These are phyloP conservation scores for Trichosporon ovoides DNA, from an alignment of 1,284 basidiomycete species.

Conservation along the genomic window DNA sequence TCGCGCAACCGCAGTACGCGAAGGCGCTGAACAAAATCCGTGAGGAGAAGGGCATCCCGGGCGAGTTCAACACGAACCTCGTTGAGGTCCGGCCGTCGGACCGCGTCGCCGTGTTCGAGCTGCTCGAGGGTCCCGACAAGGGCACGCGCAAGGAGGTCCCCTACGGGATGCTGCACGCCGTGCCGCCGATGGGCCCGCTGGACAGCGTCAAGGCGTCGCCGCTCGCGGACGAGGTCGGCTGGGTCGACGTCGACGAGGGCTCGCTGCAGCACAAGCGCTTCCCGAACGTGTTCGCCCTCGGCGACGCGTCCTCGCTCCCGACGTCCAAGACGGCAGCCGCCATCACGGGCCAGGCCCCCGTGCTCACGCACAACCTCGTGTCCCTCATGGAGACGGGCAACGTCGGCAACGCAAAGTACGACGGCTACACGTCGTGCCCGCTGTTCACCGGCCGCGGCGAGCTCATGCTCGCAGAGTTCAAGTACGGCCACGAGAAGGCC, in stretches of 20 bases:
- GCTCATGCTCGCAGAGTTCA: constrained; percentile 79
- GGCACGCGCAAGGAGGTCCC: constrained; percentile 61
- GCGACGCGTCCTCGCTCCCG: constrained; percentile 84
- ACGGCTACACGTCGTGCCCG: constrained; percentile 62
- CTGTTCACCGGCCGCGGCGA: constrained; percentile 52
- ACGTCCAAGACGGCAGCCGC: constrained; percentile 96
- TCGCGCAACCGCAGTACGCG: constrained; percentile 76
- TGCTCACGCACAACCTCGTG: constrained; percentile 83
- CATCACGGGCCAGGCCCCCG: constrained; percentile 85
- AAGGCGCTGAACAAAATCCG: constrained; percentile 76
- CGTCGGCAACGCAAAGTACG: constrained; percentile 62
- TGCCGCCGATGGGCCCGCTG: constrained; percentile 85
- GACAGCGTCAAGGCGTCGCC: constrained; percentile 73
- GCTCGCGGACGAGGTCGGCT: constrained; percentile 73
- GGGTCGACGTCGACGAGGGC: constrained; percentile 76
- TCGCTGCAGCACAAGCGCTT: constrained; percentile 78
- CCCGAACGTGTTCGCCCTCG: constrained; percentile 80
- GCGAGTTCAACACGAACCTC: constrained; percentile 78
- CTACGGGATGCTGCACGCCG: constrained; percentile 81
- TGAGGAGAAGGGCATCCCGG: constrained; percentile 70
- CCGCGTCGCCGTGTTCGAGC: constrained; percentile 78
- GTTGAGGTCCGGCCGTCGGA: constrained; percentile 64
- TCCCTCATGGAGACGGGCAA: constrained; percentile 67
- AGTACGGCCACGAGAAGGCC: constrained; percentile 75
- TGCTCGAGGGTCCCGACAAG: constrained; percentile 54